A percentile compares a stretch with the other conserved stretches of the same genome.
Conservation (phyloP, 257 asterid species). For the Nicotiana knightiana region DNA sequence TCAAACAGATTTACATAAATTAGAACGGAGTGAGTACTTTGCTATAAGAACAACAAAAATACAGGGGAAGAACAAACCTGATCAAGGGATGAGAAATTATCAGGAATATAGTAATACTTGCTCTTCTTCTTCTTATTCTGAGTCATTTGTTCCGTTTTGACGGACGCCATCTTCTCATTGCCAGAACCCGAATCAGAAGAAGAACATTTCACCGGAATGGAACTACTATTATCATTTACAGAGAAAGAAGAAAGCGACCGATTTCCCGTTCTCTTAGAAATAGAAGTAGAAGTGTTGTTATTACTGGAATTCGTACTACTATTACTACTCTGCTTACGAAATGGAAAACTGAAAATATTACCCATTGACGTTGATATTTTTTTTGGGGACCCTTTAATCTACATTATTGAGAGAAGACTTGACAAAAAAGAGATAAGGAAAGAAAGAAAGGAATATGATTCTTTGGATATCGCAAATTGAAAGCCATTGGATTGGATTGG, state of each 20-base stretch:
- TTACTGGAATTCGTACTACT: not conserved
- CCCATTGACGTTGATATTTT: not conserved
- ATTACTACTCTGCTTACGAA: not conserved
- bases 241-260: not conserved
- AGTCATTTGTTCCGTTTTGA: not conserved
- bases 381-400: not conserved
- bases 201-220: not conserved
- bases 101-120: conserved; percentile 56
- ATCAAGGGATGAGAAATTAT: conserved; percentile 53
- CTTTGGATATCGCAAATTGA: not conserved
- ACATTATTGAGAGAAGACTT: not conserved
- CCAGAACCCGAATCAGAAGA: not conserved
- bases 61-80: conserved; percentile 37
- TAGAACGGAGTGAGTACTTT: no score
- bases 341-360: not conserved
- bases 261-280: not conserved
- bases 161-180: conserved; percentile 5
- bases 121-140: conserved; percentile 33
- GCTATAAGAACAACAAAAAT: no score
- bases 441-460: not conserved
- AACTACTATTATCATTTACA: not conserved
- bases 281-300: not conserved
- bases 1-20: no score
- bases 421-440: not conserved
- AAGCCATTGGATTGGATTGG: not conserved